These are phyloP conservation scores for Pestalotiopsis fici DNA, from an alignment of 2,329 filamentous ascomycete genomes.

Conservation along the genomic window DNA sequence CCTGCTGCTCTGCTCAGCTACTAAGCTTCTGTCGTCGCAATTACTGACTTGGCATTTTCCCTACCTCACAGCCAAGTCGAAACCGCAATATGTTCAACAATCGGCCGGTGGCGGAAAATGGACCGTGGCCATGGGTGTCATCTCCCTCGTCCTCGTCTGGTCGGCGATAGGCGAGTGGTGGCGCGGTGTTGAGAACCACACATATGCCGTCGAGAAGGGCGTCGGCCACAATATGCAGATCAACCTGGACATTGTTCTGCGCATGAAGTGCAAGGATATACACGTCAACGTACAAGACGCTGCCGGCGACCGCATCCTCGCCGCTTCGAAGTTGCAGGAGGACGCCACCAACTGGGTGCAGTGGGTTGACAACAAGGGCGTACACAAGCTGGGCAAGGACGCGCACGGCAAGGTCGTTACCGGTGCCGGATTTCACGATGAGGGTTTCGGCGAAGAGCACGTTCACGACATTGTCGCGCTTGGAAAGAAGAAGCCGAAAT, in stretches of 20 bases:
- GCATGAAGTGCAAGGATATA: conserved; percentile 85
- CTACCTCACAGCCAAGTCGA: conserved; percentile 76
- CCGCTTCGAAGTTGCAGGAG: conserved; percentile 70
- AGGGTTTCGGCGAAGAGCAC: conserved; percentile 77
- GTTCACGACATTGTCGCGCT: conserved; percentile 87
- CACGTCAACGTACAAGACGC: conserved; percentile 98
- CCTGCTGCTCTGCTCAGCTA: not conserved
- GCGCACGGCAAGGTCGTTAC: conserved; percentile 55
- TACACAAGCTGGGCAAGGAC: conserved; percentile 62
- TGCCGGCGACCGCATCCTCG: conserved; percentile 86
- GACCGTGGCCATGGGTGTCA: conserved; percentile 78
- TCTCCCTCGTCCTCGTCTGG: conserved; percentile 75
- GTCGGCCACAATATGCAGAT: conserved; percentile 86
- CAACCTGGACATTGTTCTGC: conserved; percentile 91
- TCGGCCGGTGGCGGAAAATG: conserved; percentile 89
- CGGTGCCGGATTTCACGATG: conserved; percentile 64
- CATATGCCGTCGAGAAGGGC: conserved; percentile 91
- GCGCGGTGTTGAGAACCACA: conserved; percentile 79
- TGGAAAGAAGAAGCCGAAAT: conserved; percentile 62
- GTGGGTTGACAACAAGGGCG: conserved; percentile 74
- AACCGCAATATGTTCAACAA: conserved; percentile 85
- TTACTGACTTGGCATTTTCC: conserved; percentile 20
- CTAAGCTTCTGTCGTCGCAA: not conserved
- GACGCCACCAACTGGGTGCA: conserved; percentile 80
- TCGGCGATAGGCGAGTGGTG: conserved; percentile 83